A percentile compares a stretch with the other conserved stretches of the same genome.
phyloP scores from a whole-genome alignment of 2,329 filamentous ascomycete species.

The Aspergillus calidoustus region DNA sequence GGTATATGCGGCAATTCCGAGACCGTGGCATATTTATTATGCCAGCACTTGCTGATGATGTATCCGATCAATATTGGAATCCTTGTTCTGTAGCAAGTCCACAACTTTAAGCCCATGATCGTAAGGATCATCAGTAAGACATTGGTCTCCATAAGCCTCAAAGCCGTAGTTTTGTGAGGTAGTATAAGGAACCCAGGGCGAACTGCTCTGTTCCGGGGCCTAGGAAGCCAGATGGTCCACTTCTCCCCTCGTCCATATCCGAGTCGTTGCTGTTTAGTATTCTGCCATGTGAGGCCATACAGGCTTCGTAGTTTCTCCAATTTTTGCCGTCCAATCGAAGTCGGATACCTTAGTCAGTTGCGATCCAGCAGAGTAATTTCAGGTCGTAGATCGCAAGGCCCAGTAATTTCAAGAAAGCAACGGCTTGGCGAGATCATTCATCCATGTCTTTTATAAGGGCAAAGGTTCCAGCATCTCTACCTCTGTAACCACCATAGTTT shows the following conservation, averaged over 20 bases:
- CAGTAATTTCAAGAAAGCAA: conserved; percentile 39
- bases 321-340: conserved; percentile 35
- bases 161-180: conserved; percentile 39
- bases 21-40: conserved; percentile 29
- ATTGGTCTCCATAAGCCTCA: conserved; percentile 34
- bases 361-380: conserved; percentile 38
- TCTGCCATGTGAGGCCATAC: conserved; percentile 31
- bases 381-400: conserved; percentile 38
- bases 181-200: conserved; percentile 38
- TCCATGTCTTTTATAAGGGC: conserved; percentile 35
- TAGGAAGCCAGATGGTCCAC: conserved; percentile 28
- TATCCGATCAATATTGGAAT: conserved; percentile 32
- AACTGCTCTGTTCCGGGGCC: conserved; percentile 39
- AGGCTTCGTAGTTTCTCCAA: conserved; percentile 33
- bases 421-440: conserved; percentile 38
- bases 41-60: conserved; percentile 31
- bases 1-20: conserved; percentile 23
- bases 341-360: conserved; percentile 33
- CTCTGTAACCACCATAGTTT: conserved; percentile 28
- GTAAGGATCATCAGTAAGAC: conserved; percentile 30
- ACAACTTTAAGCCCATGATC: conserved; percentile 29
- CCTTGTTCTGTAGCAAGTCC: conserved; percentile 30
- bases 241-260: conserved; percentile 24
- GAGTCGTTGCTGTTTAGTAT: conserved; percentile 24
- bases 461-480: conserved; percentile 34